These are phyloP conservation scores for Suillus placidus DNA, from an alignment of 768 basidiomycete genomes.

Conservation along the genomic window DNA sequence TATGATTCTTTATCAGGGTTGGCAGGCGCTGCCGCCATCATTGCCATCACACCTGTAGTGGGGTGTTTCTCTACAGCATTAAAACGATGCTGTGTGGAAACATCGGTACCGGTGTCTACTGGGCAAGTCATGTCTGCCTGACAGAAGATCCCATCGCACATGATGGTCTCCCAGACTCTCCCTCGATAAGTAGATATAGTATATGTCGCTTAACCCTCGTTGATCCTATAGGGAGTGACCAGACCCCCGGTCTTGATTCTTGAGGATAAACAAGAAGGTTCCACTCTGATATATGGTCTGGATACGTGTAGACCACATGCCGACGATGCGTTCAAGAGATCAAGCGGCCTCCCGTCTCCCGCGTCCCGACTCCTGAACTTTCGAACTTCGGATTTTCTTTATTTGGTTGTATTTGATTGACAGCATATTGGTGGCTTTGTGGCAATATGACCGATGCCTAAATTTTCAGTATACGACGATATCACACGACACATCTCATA, in stretches of 20 bases:
- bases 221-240: no score
- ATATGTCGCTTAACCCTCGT: background rate
- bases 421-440: background rate
- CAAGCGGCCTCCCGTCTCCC: background rate
- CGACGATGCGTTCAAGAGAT: background rate
- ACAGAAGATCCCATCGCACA: background rate
- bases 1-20: no score
- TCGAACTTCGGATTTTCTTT: background rate
- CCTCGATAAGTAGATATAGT: background rate
- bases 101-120: background rate
- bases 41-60: no score
- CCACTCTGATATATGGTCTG: background rate
- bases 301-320: background rate
- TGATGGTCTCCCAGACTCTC: background rate
- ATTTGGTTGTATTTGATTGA: background rate
- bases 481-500: background rate
- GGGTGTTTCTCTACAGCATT: no score
- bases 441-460: background rate
- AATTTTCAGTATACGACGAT: background rate
- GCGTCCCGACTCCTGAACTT: background rate
- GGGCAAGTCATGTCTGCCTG: background rate
- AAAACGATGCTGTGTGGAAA: background rate
- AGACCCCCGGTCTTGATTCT: background rate
- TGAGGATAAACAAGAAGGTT: background rate
- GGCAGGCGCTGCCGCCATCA: background rate